Evolutionary conservation across 1,284 basidiomycete genomes (phyloP).

Genomic region (Neolentinus lepideus): DNA sequence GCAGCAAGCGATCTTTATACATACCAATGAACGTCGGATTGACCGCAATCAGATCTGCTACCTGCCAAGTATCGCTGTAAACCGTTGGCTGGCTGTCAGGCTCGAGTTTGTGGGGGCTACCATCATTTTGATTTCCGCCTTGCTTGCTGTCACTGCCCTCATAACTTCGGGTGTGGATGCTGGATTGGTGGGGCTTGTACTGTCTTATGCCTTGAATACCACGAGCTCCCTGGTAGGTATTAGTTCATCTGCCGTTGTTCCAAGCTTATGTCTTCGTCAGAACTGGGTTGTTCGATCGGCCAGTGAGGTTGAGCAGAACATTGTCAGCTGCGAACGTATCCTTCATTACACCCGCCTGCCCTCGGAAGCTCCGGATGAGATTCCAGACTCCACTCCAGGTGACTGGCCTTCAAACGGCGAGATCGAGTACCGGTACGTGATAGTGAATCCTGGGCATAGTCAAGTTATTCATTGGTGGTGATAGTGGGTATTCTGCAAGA

Average conservation of each 20-base stretch:
- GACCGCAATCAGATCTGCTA: slow-evolving; percentile 85
- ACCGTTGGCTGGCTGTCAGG: slow-evolving; percentile 76
- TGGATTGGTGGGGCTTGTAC: slow-evolving; percentile 86
- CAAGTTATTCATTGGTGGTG: slow-evolving; percentile 1
- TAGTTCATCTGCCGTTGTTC: slow-evolving; percentile 3
- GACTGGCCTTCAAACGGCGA: slow-evolving; percentile 75
- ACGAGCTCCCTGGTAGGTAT: slow-evolving; percentile 61
- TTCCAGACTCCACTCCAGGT: slow-evolving; percentile 55
- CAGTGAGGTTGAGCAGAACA: slow-evolving; percentile 91
- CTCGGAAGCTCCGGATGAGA: slow-evolving; percentile 72
- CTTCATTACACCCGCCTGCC: slow-evolving; percentile 69
- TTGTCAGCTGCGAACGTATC: slow-evolving; percentile 83
- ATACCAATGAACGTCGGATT: slow-evolving; percentile 72
- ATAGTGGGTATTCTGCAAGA: slow-evolving; percentile 68
- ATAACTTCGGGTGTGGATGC: slow-evolving; percentile 76
- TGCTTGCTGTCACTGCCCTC: slow-evolving; percentile 65
- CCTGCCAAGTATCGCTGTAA: slow-evolving; percentile 50
- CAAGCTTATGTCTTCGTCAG: slow-evolving; percentile 22
- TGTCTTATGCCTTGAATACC: slow-evolving; percentile 81
- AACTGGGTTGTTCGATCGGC: slow-evolving; percentile 91
- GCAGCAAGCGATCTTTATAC: slow-evolving; percentile 69
- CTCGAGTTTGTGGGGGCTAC: slow-evolving; percentile 80
- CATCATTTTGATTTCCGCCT: slow-evolving; percentile 74
- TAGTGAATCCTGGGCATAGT: not conserved
- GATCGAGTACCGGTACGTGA: slow-evolving; percentile 65